phyloP scores from a whole-genome alignment of 192 early-diverging fungal genomes.

The Chytriomyces sp. region DNA sequence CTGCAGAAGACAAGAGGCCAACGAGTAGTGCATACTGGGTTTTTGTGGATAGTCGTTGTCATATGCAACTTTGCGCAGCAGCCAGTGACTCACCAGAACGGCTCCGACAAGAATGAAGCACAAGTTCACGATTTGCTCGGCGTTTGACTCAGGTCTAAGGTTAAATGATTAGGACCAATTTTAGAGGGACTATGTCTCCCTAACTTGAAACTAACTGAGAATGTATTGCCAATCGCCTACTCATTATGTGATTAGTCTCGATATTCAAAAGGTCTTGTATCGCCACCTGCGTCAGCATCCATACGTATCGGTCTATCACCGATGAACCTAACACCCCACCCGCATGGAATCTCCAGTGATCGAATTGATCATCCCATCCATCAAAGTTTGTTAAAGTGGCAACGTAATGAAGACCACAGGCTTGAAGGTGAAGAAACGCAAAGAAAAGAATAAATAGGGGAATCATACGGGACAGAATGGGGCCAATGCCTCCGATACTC shows the following conservation, averaged over 20 bases:
- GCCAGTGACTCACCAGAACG: too few relatives aligned
- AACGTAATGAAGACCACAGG: slow-evolving; percentile 4
- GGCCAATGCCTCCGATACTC: neutral
- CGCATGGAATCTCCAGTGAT: neutral
- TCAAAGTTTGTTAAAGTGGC: neutral
- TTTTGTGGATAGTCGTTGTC: neutral
- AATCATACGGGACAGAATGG: slow-evolving; percentile 6
- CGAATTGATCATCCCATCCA: slow-evolving; percentile 7
- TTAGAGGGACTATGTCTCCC: neutral
- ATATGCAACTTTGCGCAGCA: too few relatives aligned
- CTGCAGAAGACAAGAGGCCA: slow-evolving; percentile 11
- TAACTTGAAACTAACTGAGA: slow-evolving; percentile 35
- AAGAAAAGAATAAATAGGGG: neutral
- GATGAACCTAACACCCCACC: neutral
- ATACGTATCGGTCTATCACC: neutral
- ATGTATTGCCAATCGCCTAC: slow-evolving; percentile 34
- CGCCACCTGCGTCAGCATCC: slow-evolving; percentile 21
- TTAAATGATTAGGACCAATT: neutral
- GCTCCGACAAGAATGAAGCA: slow-evolving; percentile 5
- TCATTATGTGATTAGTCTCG: too few relatives aligned
- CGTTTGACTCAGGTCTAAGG: slow-evolving; percentile 6
- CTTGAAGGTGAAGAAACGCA: slow-evolving; percentile 11
- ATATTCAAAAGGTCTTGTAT: too few relatives aligned
- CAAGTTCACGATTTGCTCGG: slow-evolving; percentile 6
- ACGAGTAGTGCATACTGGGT: slow-evolving; percentile 22